Conservation (phyloP, 2,329 filamentous ascomycete species). For the Colletotrichum sp. region DNA sequence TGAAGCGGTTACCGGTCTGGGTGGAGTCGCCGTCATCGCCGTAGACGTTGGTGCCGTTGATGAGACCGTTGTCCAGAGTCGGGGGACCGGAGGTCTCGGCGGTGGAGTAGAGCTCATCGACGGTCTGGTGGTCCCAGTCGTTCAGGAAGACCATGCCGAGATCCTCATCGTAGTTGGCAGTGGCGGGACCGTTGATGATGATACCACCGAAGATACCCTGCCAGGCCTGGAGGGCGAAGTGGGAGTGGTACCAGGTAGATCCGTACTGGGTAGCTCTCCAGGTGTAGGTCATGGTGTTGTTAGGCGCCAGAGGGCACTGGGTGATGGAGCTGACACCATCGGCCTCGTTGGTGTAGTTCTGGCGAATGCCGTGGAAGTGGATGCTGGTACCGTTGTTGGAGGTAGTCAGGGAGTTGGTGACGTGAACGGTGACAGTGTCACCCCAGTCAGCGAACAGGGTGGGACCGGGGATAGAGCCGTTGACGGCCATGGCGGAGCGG, state of each 20-base stretch:
- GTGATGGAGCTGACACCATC: constrained; percentile 61
- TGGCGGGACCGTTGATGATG: constrained; percentile 64
- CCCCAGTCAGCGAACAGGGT: constrained; percentile 59
- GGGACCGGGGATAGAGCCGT: constrained; percentile 65
- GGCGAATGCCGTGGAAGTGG: constrained; percentile 65
- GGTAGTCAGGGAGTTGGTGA: constrained; percentile 47
- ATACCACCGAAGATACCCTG: constrained; percentile 64
- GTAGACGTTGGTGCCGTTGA: constrained; percentile 47
- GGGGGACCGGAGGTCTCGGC: constrained; percentile 36
- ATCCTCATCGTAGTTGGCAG: constrained; percentile 66
- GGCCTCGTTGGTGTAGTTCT: constrained; percentile 55
- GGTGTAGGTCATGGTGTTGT: constrained; percentile 58
- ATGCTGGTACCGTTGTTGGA: constrained; percentile 56
- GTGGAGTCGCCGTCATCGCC: constrained; percentile 28
- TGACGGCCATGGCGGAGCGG: constrained; percentile 50
- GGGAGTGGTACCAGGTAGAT: constrained; percentile 65
- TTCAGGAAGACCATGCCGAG: constrained; percentile 62
- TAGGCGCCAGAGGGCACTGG: constrained; percentile 57
- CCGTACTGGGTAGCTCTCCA: constrained; percentile 62
- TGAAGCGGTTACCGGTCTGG: constrained; percentile 53
- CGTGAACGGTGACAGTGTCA: constrained; percentile 41
- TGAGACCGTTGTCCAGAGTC: constrained; percentile 46
- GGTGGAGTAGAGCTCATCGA: constrained; percentile 37
- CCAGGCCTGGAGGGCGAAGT: constrained; percentile 53
- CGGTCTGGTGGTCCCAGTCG: constrained; percentile 60